phyloP scores from a whole-genome alignment of 768 basidiomycete genomes.

The Phaffia australis region DNA sequence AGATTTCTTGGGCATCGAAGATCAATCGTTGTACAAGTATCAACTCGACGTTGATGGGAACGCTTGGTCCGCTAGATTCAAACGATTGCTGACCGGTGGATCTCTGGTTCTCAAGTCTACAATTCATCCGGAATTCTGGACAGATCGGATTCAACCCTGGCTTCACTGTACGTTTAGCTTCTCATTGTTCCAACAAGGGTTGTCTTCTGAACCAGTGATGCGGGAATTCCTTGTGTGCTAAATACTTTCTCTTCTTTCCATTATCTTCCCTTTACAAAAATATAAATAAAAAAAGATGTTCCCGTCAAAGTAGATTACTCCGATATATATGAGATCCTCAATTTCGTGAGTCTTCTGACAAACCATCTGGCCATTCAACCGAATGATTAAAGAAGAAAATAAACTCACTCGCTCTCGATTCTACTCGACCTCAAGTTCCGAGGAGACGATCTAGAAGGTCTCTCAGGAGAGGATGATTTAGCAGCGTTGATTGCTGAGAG shows the following conservation, averaged over 20 bases:
- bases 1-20: slow-evolving; percentile 13
- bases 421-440: slow-evolving; percentile 12
- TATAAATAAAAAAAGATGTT: too few species aligned
- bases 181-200: too few species aligned
- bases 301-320: slow-evolving; percentile 54
- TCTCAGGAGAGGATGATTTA: slow-evolving; percentile 14
- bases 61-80: slow-evolving; percentile 39
- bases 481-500: slow-evolving; percentile 17
- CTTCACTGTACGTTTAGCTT: too few species aligned
- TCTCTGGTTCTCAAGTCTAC: slow-evolving; percentile 37
- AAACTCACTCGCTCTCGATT: too few species aligned
- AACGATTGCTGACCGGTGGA: slow-evolving; percentile 36
- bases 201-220: too few species aligned
- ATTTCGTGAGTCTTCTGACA: too few species aligned
- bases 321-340: slow-evolving; percentile 58
- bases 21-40: slow-evolving; percentile 5
- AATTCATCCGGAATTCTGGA: slow-evolving; percentile 27
- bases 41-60: slow-evolving; percentile 37
- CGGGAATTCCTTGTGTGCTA: too few species aligned
- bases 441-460: slow-evolving; percentile 12
- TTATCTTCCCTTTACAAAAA: too few species aligned
- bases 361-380: too few species aligned
- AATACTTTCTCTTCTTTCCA: too few species aligned
- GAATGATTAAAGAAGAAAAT: too few species aligned
- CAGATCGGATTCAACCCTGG: slow-evolving; percentile 21